Base-by-base conservation (phyloP, 2,329 filamentous ascomycete genomes). In the Aspergillus felis region DNA sequence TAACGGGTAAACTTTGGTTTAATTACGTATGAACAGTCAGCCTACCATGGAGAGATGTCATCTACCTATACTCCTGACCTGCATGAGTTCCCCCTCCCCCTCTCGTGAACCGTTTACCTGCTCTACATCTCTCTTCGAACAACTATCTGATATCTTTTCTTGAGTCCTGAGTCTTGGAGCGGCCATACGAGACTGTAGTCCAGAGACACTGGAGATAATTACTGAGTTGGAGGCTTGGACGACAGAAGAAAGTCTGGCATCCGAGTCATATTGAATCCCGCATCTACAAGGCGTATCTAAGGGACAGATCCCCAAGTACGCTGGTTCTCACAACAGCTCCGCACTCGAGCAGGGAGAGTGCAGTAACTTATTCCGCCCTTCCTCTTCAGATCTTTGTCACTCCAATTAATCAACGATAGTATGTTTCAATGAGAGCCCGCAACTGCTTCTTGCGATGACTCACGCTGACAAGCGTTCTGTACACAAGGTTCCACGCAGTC, bases 51-150 rank as follows among this genome's bases (percentile, higher is more conserved):
- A 54, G 59, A 32, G 57, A 60, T 60, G 61, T 64, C 64, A 66
- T 63, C 59, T 29, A 29, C 28, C 28, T 51, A 60, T 59, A 55
- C 61, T 66, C 63, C 63, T 65, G 61, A 64, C 64, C 63, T 64
- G 61, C 61, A 55, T 56, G 56, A 49, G 47, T 56, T 59, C 55
- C 59, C 38, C 57, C 60, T 56, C 55, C 56, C 55, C 62, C 60
- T 54, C 56, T 52, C 55, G 41, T 42, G 44, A 53, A 62, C 58
- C 55, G 53, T 57, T 57, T 56, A 48, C 54, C 35, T 38, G 24
- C 25, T 62, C 59, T 55, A 56, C 50, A 24, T 38, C 44, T 48
- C 51, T 56, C 38, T 55, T 52, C 24, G 12, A 47, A 47, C 44
- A 27, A 47, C 44, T 47, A 47, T 25, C 44, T 47, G 20, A 24